A percentile compares a stretch with the other conserved stretches of the same genome.
phyloP scores from a whole-genome alignment of 2,329 filamentous ascomycete species.

The Alternaria arbusti region DNA sequence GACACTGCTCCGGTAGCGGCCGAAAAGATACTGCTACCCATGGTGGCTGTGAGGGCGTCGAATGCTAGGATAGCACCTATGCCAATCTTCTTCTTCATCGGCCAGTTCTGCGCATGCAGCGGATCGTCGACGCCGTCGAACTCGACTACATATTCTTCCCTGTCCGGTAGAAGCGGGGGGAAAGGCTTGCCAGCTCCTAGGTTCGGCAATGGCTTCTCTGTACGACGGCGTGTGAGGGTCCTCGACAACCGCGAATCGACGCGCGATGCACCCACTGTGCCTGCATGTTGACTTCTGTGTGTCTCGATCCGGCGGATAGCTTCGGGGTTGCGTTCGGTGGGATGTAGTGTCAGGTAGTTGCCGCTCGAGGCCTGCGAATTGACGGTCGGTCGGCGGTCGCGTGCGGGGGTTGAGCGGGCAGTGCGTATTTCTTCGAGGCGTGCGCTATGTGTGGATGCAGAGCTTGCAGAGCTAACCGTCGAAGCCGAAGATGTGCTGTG shows the following conservation, averaged over 20 bases:
- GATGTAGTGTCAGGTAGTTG: slow-evolving; percentile 36
- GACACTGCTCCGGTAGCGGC: slow-evolving; percentile 40
- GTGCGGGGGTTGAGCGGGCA: slow-evolving; percentile 22
- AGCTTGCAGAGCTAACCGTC: slow-evolving; percentile 25
- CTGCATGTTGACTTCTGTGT: slow-evolving; percentile 71
- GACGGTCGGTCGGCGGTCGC: slow-evolving; percentile 24
- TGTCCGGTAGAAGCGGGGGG: slow-evolving; percentile 71
- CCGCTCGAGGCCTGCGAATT: slow-evolving; percentile 26
- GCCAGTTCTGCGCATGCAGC: slow-evolving; percentile 88
- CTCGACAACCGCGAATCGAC: slow-evolving; percentile 48
- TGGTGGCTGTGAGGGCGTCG: slow-evolving; percentile 73
- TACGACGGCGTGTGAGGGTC: slow-evolving; percentile 50
- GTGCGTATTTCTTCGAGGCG: slow-evolving; percentile 42
- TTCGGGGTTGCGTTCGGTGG: slow-evolving; percentile 70
- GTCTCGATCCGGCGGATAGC: slow-evolving; percentile 76
- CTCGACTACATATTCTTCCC: slow-evolving; percentile 80
- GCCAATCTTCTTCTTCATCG: slow-evolving; percentile 74
- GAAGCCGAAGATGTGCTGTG: slow-evolving; percentile 30
- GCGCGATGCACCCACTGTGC: slow-evolving; percentile 66
- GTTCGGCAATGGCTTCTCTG: slow-evolving; percentile 64
- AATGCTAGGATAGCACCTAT: slow-evolving; percentile 74
- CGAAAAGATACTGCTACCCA: slow-evolving; percentile 61
- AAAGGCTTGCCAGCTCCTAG: slow-evolving; percentile 77
- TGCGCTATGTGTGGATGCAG: slow-evolving; percentile 18
- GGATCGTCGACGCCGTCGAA: slow-evolving; percentile 86